These are phyloP conservation scores for Fusarium camptoceras DNA, from an alignment of 2,329 filamentous ascomycete species.

Conservation along the genomic window DNA sequence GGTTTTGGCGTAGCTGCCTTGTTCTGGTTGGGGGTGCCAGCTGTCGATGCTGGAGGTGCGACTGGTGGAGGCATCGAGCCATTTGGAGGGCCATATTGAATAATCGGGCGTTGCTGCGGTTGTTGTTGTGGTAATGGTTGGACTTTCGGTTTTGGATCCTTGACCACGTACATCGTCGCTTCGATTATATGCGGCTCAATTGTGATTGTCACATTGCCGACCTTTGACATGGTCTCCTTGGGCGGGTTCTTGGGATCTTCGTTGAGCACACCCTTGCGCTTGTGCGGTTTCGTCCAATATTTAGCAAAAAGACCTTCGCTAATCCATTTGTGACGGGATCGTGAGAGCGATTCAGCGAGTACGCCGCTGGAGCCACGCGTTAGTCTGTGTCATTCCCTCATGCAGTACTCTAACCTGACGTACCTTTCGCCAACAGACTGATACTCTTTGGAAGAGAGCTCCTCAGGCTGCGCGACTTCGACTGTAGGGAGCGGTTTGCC, in stretches of 20 bases:
- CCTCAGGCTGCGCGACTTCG: constrained; percentile 72
- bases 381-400: constrained; percentile 33
- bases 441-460: constrained; percentile 73
- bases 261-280: constrained; percentile 72
- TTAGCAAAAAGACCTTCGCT: constrained; percentile 79
- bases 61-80: constrained; percentile 69
- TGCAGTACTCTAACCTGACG: constrained; percentile 10
- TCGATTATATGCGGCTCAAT: constrained; percentile 86
- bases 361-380: constrained; percentile 69
- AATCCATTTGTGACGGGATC: constrained; percentile 80
- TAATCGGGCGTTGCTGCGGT: constrained; percentile 61
- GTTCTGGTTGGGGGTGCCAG: constrained; percentile 40
- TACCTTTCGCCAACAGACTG: constrained; percentile 81
- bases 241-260: constrained; percentile 75
- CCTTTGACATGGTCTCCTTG: constrained; percentile 77
- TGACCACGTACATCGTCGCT: constrained; percentile 78
- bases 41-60: constrained; percentile 49
- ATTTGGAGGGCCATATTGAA: constrained; percentile 75
- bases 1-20: constrained; percentile 33
- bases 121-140: constrained; percentile 51
- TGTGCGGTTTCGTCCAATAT: constrained; percentile 80
- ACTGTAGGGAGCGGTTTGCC: constrained; percentile 79
- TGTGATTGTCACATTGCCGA: constrained; percentile 78
- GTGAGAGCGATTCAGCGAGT: constrained; percentile 76
- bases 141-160: constrained; percentile 67